Evolutionary conservation across 2,329 filamentous ascomycete genomes (phyloP), one percentile per base, ranked within the genome.

Genomic region (Hypoxylon sp.): DNA sequence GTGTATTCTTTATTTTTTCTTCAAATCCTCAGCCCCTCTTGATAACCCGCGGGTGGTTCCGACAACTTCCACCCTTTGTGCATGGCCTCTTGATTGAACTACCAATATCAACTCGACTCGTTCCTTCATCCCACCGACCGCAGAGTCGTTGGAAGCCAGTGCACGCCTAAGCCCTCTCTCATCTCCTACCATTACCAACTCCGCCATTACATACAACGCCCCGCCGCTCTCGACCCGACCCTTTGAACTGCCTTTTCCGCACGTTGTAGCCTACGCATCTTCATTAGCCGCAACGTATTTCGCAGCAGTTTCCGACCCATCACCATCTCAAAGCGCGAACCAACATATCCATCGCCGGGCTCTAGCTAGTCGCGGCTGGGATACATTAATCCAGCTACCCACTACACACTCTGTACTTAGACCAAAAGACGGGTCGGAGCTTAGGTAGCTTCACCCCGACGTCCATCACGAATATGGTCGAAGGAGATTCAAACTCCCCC

Each of bases 401-500:
- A 64, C 46, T n/a, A 49, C 45, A 59, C 41, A 59, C 38, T 25
- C 41, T 53, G n/a, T 49, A 36, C 51, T 19, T 30, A 62, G 32
- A 67, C 55, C 56, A 32, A 66, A 63, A 57, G 48, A 62, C 63
- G 65, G 69, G 69, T 52, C 62, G 68, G 60, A 68, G 67, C 69
- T 68, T 53, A 68, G 63, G 62, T 61, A 72, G 71, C 70, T 72
- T 72, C 69, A 67, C 56, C 68, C 71, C 66, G 48, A 53, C 50
- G 57, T 45, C 60, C 63, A 67, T 65, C 67, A 79, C 84, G 62
- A 95, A 91, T 86, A 98, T 98, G 94, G 94, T 96, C 86, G 94
- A 98, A 89, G 92, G 91, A 86, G 94, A 97, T 85, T 88, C 92
- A 84, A 93, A 90, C 87, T 91, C 93, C 85, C 94, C 94, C 80